Evolutionary conservation across 2,329 filamentous ascomycete genomes (phyloP).

Genomic region (Zymoseptoria brevis): DNA sequence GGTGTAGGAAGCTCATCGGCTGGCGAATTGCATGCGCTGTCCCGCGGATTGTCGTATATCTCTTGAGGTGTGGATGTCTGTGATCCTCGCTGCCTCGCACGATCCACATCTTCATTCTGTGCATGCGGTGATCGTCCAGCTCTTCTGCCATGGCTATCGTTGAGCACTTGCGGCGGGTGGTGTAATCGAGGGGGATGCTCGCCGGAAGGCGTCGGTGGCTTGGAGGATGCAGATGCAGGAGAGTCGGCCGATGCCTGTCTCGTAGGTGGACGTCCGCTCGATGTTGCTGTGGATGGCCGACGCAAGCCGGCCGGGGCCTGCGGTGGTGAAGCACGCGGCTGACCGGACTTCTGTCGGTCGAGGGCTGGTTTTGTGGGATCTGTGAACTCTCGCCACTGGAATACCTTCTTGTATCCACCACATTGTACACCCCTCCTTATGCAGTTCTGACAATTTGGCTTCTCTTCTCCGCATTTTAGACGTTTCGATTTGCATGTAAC

Average conservation of each 20-base stretch:
- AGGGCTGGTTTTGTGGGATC: constrained; percentile 20
- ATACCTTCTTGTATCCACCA: constrained; percentile 67
- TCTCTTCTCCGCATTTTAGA: constrained; percentile 66
- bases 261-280: constrained; percentile 9
- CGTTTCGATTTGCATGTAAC: constrained; percentile 66
- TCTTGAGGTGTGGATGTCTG: neutral
- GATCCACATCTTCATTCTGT: neutral
- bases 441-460: constrained; percentile 35
- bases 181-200: constrained; percentile 4
- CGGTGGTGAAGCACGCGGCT: neutral
- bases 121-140: neutral
- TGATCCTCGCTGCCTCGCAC: neutral
- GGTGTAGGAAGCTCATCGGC: neutral
- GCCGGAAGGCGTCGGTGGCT: constrained; percentile 12
- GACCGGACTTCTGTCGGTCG: constrained; percentile 38
- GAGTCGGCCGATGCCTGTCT: constrained; percentile 2
- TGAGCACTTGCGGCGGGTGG: neutral
- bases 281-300: constrained; percentile 9
- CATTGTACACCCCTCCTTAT: constrained; percentile 56
- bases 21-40: neutral
- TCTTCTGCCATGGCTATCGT: neutral
- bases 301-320: constrained; percentile 4
- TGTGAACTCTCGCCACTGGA: constrained; percentile 66
- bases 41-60: neutral
- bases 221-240: constrained; percentile 11